Evolutionary conservation across 495 filamentous ascomycete genomes (phyloP).

Genomic region (Articulospora tetracladia): DNA sequence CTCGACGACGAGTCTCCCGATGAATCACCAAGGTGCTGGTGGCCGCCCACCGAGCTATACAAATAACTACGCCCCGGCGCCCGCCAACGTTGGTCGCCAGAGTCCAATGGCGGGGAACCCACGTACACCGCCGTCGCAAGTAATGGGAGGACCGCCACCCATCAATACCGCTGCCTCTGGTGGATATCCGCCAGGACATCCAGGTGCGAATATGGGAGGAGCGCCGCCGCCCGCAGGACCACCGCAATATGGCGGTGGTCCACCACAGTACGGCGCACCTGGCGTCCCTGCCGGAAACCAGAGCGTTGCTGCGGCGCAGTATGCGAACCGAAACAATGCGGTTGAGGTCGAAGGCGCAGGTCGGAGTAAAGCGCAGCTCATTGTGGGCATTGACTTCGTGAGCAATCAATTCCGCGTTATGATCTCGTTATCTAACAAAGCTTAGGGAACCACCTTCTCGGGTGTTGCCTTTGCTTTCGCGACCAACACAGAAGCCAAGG

Average conservation of each 20-base stretch:
- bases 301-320: conserved; percentile 38
- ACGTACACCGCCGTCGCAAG: conserved; percentile 53
- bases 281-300: conserved; percentile 17
- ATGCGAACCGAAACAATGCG: conserved; percentile 44
- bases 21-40: conserved; percentile 52
- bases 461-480: conserved; percentile 72
- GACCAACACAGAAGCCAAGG: conserved; percentile 73
- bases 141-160: conserved; percentile 67
- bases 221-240: conserved; percentile 35
- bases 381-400: conserved; percentile 81
- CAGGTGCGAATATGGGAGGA: conserved; percentile 47
- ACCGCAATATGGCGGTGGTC: conserved; percentile 20
- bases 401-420: conserved; percentile 26
- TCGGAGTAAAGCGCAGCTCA: conserved; percentile 74
- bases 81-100: conserved; percentile 40
- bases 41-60: conserved; percentile 73
- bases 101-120: conserved; percentile 48
- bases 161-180: conserved; percentile 57
- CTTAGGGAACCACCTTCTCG: conserved; percentile 69
- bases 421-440: conserved; percentile 2
- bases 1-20: conserved; percentile 47
- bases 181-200: conserved; percentile 49
- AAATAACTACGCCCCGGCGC: conserved; percentile 49
- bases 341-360: conserved; percentile 86
- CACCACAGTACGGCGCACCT: conserved; percentile 22